These are phyloP conservation scores for Ogataea nonfermentans DNA, from an alignment of 805 yeast species.

Conservation along the genomic window DNA sequence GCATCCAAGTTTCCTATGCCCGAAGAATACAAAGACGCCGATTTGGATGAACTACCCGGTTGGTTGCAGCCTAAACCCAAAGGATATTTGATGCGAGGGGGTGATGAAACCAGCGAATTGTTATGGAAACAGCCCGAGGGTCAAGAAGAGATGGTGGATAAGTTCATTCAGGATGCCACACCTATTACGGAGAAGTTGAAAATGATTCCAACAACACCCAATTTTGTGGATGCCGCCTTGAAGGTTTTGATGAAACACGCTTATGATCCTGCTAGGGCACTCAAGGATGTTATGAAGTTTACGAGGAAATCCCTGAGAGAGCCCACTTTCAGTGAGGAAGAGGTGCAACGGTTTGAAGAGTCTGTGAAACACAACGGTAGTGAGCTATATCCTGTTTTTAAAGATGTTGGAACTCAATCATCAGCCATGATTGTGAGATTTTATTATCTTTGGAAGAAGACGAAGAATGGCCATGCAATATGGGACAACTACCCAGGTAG, in stretches of 20 bases:
- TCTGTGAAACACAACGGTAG: slow-evolving; percentile 73
- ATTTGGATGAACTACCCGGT: slow-evolving; percentile 52
- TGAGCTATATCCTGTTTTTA: slow-evolving; percentile 71
- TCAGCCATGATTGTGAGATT: slow-evolving; percentile 79
- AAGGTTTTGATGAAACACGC: slow-evolving; percentile 48
- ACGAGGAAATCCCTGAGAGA: slow-evolving; percentile 64
- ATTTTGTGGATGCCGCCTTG: slow-evolving; percentile 75
- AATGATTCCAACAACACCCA: slow-evolving; percentile 65
- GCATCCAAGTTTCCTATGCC: slow-evolving; percentile 39
- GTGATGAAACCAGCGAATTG: slow-evolving; percentile 59
- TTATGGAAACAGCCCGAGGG: slow-evolving; percentile 58
- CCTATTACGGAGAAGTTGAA: slow-evolving; percentile 55
- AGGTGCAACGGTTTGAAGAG: slow-evolving; percentile 65
- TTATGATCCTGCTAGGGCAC: slow-evolving; percentile 53
- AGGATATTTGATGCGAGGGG: slow-evolving; percentile 85
- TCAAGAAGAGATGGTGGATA: slow-evolving; percentile 34
- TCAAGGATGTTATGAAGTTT: slow-evolving; percentile 42
- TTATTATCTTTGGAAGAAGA: slow-evolving; percentile 91
- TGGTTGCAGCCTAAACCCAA: slow-evolving; percentile 80
- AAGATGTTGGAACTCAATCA: slow-evolving; percentile 71
- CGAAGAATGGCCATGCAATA: slow-evolving; percentile 65
- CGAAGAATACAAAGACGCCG: slow-evolving; percentile 39
- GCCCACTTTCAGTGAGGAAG: slow-evolving; percentile 70
- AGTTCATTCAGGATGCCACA: slow-evolving; percentile 53
- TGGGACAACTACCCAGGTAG: slow-evolving; percentile 85